Percentiles rank a stretch among this genome's conserved stretches.
These are phyloP conservation scores for Lentinus brumalis DNA, from an alignment of 768 basidiomycete genomes.

Conservation along the genomic window DNA sequence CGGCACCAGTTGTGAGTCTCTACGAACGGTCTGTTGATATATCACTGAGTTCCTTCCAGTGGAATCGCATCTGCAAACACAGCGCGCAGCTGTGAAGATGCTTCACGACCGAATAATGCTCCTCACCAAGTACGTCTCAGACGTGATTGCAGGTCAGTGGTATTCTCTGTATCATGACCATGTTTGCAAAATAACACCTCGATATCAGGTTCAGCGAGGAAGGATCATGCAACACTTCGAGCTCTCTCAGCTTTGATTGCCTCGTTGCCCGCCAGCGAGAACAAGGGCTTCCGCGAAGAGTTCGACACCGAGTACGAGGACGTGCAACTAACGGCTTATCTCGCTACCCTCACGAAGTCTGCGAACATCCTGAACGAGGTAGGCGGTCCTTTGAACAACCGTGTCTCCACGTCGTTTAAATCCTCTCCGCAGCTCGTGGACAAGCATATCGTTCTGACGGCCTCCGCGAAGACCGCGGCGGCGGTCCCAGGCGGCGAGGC, in stretches of 20 bases:
- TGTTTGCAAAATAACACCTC: not conserved
- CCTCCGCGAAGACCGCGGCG: conserved; percentile 57
- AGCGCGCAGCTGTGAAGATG: conserved; percentile 96
- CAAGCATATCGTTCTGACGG: conserved; percentile 67
- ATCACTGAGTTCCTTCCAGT: conserved; percentile 47
- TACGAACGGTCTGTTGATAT: not conserved
- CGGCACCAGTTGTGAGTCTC: conserved; percentile 71
- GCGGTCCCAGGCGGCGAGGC: conserved; percentile 49
- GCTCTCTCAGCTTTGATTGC: conserved; percentile 85
- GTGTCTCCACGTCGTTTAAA: conserved; percentile 11
- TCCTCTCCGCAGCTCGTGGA: conserved; percentile 59
- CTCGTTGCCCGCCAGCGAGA: conserved; percentile 85
- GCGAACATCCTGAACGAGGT: conserved; percentile 89
- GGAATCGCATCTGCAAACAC: conserved; percentile 86
- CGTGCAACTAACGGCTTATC: conserved; percentile 87
- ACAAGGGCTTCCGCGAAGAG: conserved; percentile 81
- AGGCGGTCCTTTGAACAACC: conserved; percentile 32
- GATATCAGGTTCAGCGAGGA: conserved; percentile 61
- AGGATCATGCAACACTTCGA: conserved; percentile 81
- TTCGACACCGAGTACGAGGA: conserved; percentile 95
- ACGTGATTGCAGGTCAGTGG: conserved; percentile 68
- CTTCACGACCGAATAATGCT: conserved; percentile 87
- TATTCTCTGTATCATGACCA: not conserved
- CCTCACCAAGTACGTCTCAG: conserved; percentile 83
- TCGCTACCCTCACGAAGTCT: conserved; percentile 87